Percentiles rank a stretch among this genome's conserved stretches.
These are phyloP conservation scores for Lasiodiplodia hormozganensis DNA, from an alignment of 2,329 filamentous ascomycete genomes.

Conservation along the genomic window DNA sequence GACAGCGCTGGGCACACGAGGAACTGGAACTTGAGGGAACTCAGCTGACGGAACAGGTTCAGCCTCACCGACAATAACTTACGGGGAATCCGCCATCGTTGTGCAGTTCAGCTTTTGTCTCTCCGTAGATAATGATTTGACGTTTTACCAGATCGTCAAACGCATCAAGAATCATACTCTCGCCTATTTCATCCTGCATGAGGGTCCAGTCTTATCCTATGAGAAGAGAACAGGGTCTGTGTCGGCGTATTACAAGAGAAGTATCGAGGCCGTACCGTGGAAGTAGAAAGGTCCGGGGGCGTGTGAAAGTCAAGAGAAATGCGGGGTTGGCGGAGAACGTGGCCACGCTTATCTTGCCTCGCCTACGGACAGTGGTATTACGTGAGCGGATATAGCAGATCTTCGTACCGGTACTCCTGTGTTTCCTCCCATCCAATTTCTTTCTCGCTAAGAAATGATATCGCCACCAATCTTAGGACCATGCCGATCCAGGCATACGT, in stretches of 20 bases:
- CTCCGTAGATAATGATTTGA: not conserved
- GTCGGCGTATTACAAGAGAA: not conserved
- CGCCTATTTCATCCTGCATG: not conserved
- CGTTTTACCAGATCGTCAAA: not conserved
- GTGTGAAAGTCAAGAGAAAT: not conserved
- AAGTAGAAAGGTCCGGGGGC: not conserved
- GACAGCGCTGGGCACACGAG: slow-evolving; percentile 40
- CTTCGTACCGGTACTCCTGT: no score
- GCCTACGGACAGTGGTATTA: not conserved
- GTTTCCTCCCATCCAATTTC: no score
- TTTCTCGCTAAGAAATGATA: no score
- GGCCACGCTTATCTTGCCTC: not conserved
- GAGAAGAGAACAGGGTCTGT: not conserved
- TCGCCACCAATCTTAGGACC: no score
- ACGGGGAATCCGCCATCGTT: not conserved
- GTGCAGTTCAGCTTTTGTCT: not conserved
- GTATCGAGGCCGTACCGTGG: not conserved
- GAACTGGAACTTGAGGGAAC: slow-evolving; percentile 39
- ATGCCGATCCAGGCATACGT: no score
- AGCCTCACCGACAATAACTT: not conserved
- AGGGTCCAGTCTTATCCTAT: not conserved
- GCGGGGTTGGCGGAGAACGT: not conserved
- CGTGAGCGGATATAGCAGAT: no score
- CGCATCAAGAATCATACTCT: not conserved
- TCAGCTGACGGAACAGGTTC: not conserved